Base-by-base conservation (phyloP, 139 green algal genomes). In the Axilococcus clingmanii region DNA sequence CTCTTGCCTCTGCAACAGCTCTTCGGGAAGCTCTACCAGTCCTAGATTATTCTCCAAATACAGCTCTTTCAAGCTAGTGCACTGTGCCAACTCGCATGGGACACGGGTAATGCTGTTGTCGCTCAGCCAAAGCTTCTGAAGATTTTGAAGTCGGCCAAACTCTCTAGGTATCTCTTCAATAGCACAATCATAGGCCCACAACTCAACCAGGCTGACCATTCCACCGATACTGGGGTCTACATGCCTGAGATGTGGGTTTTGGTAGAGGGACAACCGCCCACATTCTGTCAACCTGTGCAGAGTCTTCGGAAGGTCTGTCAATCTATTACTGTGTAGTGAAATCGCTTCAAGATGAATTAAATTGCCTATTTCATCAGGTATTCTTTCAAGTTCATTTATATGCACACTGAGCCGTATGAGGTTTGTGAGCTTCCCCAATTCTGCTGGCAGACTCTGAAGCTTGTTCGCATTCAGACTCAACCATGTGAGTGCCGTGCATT, bases 131-230 rank as follows among this genome's bases (percentile, higher is more conserved):
- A 77, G 46, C 19, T 51, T 40, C 47, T 77, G 58, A 1, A 77
- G 53, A 16, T 17, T 40, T 20, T 29, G 31, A 3, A 76, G 41
- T 14, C 52, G 28, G 2, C 19, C 47, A 25, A 77, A 38, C 27
- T 55, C 35, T 5, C 22, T 5, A 7, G 57, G 48, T n/a, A 76
- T 40, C 12, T n/a, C 34, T 8, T 31, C n/a, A 27, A 76, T 52
- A 30, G 37, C 60, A 49, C 71, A 74, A 40, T 24, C 27, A 44
- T 70, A 73, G 12, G 71, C 34, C 62, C 62, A 70, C 28, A 70
- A 38, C 46, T 70, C 62, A 38, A 65, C 35, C 34, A 70, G 52
- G 16, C 29, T 17, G 2, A 33, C 36, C 22, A 70, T 40, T 24
- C 22, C 7, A 15, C 44, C 43, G 1, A 70, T 40, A 23, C 59